Percentiles rank a stretch among this genome's conserved stretches.
These are phyloP conservation scores for Cercophora newfieldiana DNA, from an alignment of 495 filamentous ascomycete species.

Conservation along the genomic window DNA sequence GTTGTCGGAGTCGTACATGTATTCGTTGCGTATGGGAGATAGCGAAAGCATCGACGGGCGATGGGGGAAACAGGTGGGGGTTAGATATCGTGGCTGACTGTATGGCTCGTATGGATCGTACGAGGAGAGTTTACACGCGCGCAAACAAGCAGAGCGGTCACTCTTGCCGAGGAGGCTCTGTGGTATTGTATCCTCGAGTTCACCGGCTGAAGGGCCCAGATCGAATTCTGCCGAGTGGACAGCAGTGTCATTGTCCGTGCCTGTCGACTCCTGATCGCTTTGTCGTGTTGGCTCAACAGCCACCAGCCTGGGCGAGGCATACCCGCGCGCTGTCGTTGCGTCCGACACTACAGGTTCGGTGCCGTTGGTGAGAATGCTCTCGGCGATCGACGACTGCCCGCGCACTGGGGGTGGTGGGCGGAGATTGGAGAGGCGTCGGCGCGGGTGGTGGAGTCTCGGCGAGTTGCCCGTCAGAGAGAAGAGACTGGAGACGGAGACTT, in stretches of 20 bases:
- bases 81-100: background rate
- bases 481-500: slow-evolving; percentile 13
- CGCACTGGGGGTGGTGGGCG: background rate
- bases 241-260: background rate
- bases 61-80: background rate
- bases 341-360: slow-evolving; percentile 9
- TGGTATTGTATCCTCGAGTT: too few species aligned
- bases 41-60: background rate
- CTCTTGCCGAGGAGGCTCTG: background rate
- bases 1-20: background rate
- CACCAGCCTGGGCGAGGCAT: background rate
- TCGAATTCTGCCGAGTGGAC: background rate
- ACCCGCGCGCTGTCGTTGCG: slow-evolving; percentile 1
- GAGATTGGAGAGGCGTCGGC: background rate
- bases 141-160: background rate
- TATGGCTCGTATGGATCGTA: background rate
- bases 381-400: background rate
- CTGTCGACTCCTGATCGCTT: background rate
- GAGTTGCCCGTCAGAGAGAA: background rate
- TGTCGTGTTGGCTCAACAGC: background rate
- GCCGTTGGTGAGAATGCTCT: slow-evolving; percentile 6
- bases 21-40: background rate
- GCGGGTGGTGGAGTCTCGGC: background rate
- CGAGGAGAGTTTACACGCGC: background rate
- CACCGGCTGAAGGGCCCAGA: background rate